Base-by-base conservation (phyloP, 2,329 filamentous ascomycete species). In the Botrytis elliptica region DNA sequence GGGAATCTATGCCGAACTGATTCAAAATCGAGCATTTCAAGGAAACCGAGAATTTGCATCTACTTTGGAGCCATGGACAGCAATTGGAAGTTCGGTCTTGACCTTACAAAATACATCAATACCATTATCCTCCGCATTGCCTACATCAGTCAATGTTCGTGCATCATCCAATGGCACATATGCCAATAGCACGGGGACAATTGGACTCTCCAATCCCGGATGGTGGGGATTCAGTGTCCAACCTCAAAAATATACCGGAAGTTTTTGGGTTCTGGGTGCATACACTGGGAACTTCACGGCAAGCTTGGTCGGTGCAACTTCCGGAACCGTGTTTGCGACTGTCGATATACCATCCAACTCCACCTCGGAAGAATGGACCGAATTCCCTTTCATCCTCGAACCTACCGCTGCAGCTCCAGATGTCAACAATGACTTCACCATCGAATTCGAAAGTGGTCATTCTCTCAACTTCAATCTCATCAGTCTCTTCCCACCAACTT, bases 11-110 rank as follows among this genome's bases (percentile, higher is more conserved):
- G 91, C 89, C 67, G 91, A 93, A 79, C 81, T 93, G 73, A 87
- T 93, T 73, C 87, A 86, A 70, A 93, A 93, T 81, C 87, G 90
- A 67, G 91, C 90, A 18, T 93, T 93, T 78, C 91, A 93, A 81
- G 81, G 82, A 33, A 77, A 78, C 25, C 85, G 70, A 25, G 75
- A 20, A 80, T 89, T 42, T 82, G 85, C 52, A 81, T 90, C 52
- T 83, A 87, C 76, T 82, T 84, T 72, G 83, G 77, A 85, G 82
- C 71, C 79, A 36, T 81, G 78, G 78, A 65, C 52, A 8, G 66
- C 77, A n/a, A 55, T 78, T 59, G 77, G 79, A 16, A 74, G 60
- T 62, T 75, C 77, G 22, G 59, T 69, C 10, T 71, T 80, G 25
- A 75, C 72, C 22, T 74, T 81, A 83, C 88, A 62, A 52, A 77